Conservation (phyloP, 345 rosid genomes). For the Gossypium sturtianum region DNA sequence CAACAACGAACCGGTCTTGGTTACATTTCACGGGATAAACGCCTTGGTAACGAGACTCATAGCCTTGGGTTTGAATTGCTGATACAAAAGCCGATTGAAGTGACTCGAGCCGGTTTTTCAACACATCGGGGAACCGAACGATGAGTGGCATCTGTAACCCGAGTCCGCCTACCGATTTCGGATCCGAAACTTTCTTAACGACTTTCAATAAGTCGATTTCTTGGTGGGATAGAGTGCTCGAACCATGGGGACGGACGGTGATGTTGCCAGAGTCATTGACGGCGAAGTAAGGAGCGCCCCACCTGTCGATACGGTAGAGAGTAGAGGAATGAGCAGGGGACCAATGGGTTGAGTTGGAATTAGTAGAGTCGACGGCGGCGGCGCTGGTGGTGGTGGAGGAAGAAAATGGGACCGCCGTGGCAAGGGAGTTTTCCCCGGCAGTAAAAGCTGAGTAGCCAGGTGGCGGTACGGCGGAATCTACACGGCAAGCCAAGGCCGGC, state of each 20-base stretch:
- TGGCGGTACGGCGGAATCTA: conserved; percentile 70
- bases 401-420: conserved; percentile 29
- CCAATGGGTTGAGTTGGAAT: conserved; percentile 39
- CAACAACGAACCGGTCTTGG: conserved; percentile 83
- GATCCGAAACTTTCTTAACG: conserved; percentile 72
- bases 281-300: conserved; percentile 92
- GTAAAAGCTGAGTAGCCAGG: conserved; percentile 42
- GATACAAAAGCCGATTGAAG: conserved; percentile 72
- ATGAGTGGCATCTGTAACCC: conserved; percentile 80
- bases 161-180: conserved; percentile 68
- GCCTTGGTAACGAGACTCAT: conserved; percentile 78
- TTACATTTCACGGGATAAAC: conserved; percentile 95
- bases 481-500: conserved; percentile 79
- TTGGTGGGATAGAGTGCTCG: conserved; percentile 62
- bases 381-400: conserved; percentile 5
- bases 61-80: conserved; percentile 56
- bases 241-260: conserved; percentile 65
- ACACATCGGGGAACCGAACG: conserved; percentile 69
- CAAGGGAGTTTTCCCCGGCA: conserved; percentile 47
- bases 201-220: conserved; percentile 76
- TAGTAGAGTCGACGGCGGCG: background rate
- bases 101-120: conserved; percentile 73
- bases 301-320: conserved; percentile 64
- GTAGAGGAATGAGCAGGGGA: conserved; percentile 57
- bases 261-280: conserved; percentile 69